phyloP scores from a whole-genome alignment of 2,329 filamentous ascomycete species.

The Onygena corvina region DNA sequence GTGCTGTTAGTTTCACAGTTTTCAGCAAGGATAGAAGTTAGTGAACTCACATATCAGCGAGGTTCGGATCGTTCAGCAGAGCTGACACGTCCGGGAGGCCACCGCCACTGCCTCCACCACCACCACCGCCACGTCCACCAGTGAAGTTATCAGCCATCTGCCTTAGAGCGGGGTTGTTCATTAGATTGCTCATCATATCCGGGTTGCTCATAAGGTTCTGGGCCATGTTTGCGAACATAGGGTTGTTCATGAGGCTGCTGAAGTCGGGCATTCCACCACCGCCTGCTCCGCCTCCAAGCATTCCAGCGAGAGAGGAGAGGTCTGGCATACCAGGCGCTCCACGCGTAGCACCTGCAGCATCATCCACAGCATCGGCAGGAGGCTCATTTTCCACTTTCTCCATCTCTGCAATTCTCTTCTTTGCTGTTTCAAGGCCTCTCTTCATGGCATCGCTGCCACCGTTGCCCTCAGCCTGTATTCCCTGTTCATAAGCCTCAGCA shows the following conservation, averaged over 20 bases:
- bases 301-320: slow-evolving; percentile 55
- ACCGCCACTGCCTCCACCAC: slow-evolving; percentile 43
- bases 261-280: slow-evolving; percentile 81
- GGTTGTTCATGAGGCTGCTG: slow-evolving; percentile 81
- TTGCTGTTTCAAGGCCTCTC: slow-evolving; percentile 90
- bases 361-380: slow-evolving; percentile 42
- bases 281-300: slow-evolving; percentile 56
- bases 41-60: slow-evolving; percentile 92
- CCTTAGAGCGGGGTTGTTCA: slow-evolving; percentile 81
- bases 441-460: slow-evolving; percentile 96
- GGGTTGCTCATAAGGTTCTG: slow-evolving; percentile 97
- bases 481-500: slow-evolving; percentile 88
- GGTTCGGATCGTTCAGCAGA: slow-evolving; percentile 83
- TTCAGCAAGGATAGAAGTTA: neutral
- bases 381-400: slow-evolving; percentile 43
- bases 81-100: slow-evolving; percentile 79
- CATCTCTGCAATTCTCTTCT: slow-evolving; percentile 72
- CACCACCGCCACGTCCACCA: slow-evolving; percentile 33
- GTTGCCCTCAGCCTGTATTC: slow-evolving; percentile 86
- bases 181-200: slow-evolving; percentile 77
- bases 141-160: slow-evolving; percentile 77
- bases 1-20: slow-evolving; percentile 14
- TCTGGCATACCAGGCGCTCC: slow-evolving; percentile 53
- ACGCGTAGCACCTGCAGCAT: slow-evolving; percentile 35
- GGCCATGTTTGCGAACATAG: slow-evolving; percentile 96